A percentile compares a stretch with the other conserved stretches of the same genome.
These are phyloP conservation scores for Mucor indicus DNA, from an alignment of 371 early-diverging fungal species.

Conservation along the genomic window DNA sequence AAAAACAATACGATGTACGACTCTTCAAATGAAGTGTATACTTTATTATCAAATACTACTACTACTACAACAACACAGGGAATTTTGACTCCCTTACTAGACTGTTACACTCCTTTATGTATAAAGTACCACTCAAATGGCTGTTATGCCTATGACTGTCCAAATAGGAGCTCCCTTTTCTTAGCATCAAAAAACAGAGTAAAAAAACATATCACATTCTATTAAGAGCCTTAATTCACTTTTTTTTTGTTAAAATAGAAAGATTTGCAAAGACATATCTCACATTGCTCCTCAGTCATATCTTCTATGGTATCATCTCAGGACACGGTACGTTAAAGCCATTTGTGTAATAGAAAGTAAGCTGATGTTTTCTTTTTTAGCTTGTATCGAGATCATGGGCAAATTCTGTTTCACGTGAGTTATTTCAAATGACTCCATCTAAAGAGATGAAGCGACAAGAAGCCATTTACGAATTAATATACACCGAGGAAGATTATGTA, in stretches of 20 bases:
- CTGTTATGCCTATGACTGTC: constrained; percentile 36
- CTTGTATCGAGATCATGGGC: constrained; percentile 50
- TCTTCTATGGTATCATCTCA: constrained; percentile 5
- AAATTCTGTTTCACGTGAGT: constrained; percentile 65
- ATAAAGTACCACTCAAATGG: constrained; percentile 13
- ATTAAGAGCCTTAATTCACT: too few relatives aligned
- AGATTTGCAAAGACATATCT: constrained; percentile 3
- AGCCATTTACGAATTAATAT: constrained; percentile 86
- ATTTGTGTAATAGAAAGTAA: too few relatives aligned
- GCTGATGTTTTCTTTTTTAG: too few relatives aligned
- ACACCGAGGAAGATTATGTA: constrained; percentile 88
- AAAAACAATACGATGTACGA: constrained; percentile 34
- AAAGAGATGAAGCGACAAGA: constrained; percentile 87
- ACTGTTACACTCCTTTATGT: constrained; percentile 34
- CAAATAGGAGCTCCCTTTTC: constrained; percentile 12
- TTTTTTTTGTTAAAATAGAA: neutral
- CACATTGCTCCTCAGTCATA: constrained; percentile 1
- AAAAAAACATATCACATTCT: too few relatives aligned
- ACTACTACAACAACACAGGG: constrained; percentile 19
- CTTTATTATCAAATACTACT: constrained; percentile 15
- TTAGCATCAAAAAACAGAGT: neutral
- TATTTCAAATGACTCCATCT: constrained; percentile 65
- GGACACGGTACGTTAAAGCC: neutral
- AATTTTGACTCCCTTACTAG: constrained; percentile 25
- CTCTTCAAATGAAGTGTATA: constrained; percentile 31